phyloP scores from a whole-genome alignment of 805 yeast genomes.

The Saccharomycopsis sp. region DNA sequence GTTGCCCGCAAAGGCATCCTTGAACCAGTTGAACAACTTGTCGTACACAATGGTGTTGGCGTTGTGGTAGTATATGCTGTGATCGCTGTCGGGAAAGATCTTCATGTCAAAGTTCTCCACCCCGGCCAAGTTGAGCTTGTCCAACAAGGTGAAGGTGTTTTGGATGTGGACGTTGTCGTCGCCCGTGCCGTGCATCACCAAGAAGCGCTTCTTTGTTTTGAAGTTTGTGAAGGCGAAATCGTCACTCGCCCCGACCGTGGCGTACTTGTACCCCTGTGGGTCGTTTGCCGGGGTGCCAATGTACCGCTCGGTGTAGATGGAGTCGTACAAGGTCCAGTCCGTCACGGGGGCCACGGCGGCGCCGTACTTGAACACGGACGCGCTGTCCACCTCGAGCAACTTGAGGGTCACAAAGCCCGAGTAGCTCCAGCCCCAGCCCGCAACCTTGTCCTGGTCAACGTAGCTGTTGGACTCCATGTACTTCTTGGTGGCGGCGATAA shows the following conservation, averaged over 20 bases:
- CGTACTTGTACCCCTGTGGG: conserved; percentile 47
- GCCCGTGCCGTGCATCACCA: conserved; percentile 93
- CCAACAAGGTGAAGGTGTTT: conserved; percentile 71
- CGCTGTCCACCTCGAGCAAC: conserved; percentile 73
- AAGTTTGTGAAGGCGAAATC: conserved; percentile 33
- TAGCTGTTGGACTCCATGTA: conserved; percentile 41
- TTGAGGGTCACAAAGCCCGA: conserved; percentile 93
- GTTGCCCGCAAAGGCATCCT: conserved; percentile 42
- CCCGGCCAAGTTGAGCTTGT: conserved; percentile 46
- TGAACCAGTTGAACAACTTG: conserved; percentile 61
- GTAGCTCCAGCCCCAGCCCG: conserved; percentile 98
- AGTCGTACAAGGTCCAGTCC: conserved; percentile 85
- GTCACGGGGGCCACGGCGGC: conserved; percentile 98
- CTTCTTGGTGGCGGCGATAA: conserved; percentile 40
- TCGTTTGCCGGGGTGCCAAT: conserved; percentile 78
- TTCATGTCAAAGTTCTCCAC: conserved; percentile 80
- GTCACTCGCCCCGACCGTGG: conserved; percentile 35
- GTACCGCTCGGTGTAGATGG: conserved; percentile 90
- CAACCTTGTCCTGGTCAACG: conserved; percentile 59
- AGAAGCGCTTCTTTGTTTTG: conserved; percentile 51
- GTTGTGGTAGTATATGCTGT: conserved; percentile 69
- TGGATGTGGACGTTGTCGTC: conserved; percentile 97
- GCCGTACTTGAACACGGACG: conserved; percentile 73
- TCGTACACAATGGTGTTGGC: conserved; percentile 68
- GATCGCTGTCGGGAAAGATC: conserved; percentile 90